Conservation (phyloP, 176 grass and related monocot genomes). For the Neostapfia colusana region DNA sequence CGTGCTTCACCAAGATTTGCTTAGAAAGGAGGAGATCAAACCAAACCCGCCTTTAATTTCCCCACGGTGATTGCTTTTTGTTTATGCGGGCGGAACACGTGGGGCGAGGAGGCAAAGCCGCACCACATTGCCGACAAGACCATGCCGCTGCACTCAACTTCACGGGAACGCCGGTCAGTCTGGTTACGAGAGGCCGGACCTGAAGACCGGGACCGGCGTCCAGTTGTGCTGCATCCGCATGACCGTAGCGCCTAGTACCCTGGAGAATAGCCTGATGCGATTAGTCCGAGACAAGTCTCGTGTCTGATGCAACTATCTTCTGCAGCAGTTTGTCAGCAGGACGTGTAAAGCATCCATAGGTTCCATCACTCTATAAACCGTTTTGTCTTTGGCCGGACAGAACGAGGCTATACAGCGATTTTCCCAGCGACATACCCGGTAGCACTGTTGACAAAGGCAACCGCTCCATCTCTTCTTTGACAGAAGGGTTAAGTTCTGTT, state of each 20-base stretch:
- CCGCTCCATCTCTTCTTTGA: neutral
- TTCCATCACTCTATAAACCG: too few species aligned
- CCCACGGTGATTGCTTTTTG: neutral
- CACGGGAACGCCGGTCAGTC: neutral
- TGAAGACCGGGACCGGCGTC: neutral
- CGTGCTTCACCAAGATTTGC: neutral
- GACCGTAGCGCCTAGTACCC: too few species aligned
- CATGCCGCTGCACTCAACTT: neutral
- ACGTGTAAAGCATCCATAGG: too few species aligned
- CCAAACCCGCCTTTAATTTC: slow-evolving; percentile 16
- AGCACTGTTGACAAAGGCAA: too few species aligned
- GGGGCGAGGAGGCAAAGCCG: neutral
- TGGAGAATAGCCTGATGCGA: too few species aligned
- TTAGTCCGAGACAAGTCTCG: too few species aligned
- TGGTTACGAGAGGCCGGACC: too few species aligned
- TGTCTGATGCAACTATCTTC: too few species aligned
- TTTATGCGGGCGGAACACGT: neutral
- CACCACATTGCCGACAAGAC: neutral
- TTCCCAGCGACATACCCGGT: neutral
- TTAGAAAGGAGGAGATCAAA: slow-evolving; percentile 11
- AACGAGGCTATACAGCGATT: too few species aligned
- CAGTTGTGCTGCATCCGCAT: too few species aligned
- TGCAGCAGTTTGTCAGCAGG: too few species aligned
- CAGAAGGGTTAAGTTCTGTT: neutral
- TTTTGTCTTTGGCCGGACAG: too few species aligned